Conservation (phyloP, 2,329 filamentous ascomycete species). For the Epichloe scottii region DNA sequence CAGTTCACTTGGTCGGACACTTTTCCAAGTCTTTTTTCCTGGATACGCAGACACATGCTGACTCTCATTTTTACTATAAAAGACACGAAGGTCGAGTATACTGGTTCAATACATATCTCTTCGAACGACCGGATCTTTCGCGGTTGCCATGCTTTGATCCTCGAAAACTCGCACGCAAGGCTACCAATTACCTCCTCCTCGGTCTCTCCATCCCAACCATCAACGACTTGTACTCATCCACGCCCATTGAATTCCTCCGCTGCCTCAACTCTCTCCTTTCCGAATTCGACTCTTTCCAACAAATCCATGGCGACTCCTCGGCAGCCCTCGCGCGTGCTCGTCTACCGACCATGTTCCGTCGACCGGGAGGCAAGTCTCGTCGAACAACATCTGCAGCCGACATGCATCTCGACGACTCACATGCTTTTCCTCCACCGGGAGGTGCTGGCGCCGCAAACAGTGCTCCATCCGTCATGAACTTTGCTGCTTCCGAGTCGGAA, state of each 20-base stretch:
- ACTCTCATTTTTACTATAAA: background rate
- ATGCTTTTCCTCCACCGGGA: slow-evolving; percentile 13
- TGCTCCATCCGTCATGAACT: slow-evolving; percentile 36
- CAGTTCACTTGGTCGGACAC: background rate
- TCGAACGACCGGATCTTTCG: slow-evolving; percentile 67
- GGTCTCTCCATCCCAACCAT: slow-evolving; percentile 84
- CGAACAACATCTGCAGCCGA: slow-evolving; percentile 38
- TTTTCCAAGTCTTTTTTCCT: background rate
- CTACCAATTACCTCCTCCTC: slow-evolving; percentile 86
- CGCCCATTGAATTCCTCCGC: slow-evolving; percentile 73
- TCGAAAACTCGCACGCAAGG: slow-evolving; percentile 74
- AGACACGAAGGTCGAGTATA: slow-evolving; percentile 91
- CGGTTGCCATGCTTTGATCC: slow-evolving; percentile 78
- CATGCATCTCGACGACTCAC: slow-evolving; percentile 21
- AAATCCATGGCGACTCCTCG: slow-evolving; percentile 69
- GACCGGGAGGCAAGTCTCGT: slow-evolving; percentile 46
- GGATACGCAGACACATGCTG: background rate
- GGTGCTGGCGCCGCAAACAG: slow-evolving; percentile 19
- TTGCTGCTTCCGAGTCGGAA: slow-evolving; percentile 49
- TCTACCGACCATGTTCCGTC: slow-evolving; percentile 73
- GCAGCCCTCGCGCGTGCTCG: slow-evolving; percentile 64
- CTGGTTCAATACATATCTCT: slow-evolving; percentile 97
- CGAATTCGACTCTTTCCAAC: slow-evolving; percentile 91
- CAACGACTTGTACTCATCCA: slow-evolving; percentile 73
- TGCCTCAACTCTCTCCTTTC: slow-evolving; percentile 72